Conservation (phyloP, 805 yeast species). For the Yueomyces sp. region DNA sequence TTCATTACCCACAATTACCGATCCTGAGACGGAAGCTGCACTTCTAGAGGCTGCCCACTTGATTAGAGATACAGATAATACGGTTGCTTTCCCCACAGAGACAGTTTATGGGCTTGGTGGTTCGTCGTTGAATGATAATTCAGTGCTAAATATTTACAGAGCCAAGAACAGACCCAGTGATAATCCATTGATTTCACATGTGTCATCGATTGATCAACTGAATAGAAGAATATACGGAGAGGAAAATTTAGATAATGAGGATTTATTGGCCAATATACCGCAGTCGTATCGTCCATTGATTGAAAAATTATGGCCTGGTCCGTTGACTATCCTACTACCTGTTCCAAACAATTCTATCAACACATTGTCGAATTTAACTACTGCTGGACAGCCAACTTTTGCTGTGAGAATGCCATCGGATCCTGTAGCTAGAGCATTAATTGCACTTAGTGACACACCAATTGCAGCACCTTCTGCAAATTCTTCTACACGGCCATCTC, state of each 20-base stretch:
- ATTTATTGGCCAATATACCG: constrained; percentile 36
- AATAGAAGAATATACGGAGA: constrained; percentile 38
- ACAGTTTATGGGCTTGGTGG: constrained; percentile 96
- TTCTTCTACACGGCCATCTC: constrained; percentile 90
- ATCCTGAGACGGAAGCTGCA: constrained; percentile 36
- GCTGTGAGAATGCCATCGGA: constrained; percentile 85
- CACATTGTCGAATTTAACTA: constrained; percentile 59
- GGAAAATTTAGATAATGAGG: constrained; percentile 8
- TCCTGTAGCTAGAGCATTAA: constrained; percentile 82
- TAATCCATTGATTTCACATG: constrained; percentile 86
- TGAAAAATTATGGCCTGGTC: constrained; percentile 87
- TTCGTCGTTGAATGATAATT: constrained; percentile 57
- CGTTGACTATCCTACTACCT: constrained; percentile 77
- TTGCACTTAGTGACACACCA: constrained; percentile 73
- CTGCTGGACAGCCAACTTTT: constrained; percentile 79
- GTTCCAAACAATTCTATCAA: constrained; percentile 26
- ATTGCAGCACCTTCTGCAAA: constrained; percentile 97
- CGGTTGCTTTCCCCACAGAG: constrained; percentile 92
- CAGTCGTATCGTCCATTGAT: constrained; percentile 50
- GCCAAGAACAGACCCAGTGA: constrained; percentile 95
- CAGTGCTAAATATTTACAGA: constrained; percentile 62
- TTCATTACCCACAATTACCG: constrained; percentile 33
- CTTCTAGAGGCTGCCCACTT: constrained; percentile 46
- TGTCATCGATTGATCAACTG: constrained; percentile 65
- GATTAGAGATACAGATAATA: constrained; percentile 36